A percentile compares a stretch with the other conserved stretches of the same genome.
Conservation (phyloP, 805 yeast genomes). For the Pichia occidentalis region DNA sequence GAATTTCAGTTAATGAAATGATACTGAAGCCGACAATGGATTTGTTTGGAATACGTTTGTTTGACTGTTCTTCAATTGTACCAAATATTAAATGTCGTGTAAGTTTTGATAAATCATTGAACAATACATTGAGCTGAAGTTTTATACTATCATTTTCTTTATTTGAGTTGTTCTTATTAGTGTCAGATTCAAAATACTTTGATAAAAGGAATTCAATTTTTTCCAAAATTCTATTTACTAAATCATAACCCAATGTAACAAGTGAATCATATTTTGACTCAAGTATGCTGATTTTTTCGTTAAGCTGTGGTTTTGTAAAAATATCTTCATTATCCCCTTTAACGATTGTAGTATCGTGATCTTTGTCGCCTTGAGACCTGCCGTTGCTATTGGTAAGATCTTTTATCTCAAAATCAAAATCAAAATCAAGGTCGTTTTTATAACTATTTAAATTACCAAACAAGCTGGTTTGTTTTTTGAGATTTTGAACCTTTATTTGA, state of each 20-base stretch:
- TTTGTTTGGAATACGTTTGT: conserved; percentile 54
- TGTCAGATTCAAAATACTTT: neutral
- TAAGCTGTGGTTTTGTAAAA: neutral
- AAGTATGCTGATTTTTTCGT: neutral
- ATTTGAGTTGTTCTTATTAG: neutral
- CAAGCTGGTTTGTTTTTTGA: conserved; percentile 12
- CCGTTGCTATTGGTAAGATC: neutral
- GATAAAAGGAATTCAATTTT: neutral
- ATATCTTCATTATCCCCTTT: conserved; percentile 2
- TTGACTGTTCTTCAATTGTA: conserved; percentile 41
- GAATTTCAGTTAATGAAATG: conserved; percentile 50
- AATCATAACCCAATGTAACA: neutral
- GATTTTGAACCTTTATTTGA: conserved; percentile 2
- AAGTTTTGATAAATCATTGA: neutral
- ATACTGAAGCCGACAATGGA: conserved; percentile 56
- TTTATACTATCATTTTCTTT: neutral
- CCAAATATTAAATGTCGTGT: conserved; percentile 9
- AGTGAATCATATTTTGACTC: neutral
- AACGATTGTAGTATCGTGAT: conserved; percentile 4
- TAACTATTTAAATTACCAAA: conserved; percentile 25
- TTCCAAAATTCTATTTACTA: neutral
- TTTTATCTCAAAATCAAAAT: conserved; percentile 13
- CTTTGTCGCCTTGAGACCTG: neutral
- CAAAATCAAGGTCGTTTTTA: conserved; percentile 13
- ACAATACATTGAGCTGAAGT: neutral